Percentiles rank a stretch among this genome's conserved stretches.
These are phyloP conservation scores for Aspergillus persii DNA, from an alignment of 2,329 filamentous ascomycete species.

Conservation along the genomic window DNA sequence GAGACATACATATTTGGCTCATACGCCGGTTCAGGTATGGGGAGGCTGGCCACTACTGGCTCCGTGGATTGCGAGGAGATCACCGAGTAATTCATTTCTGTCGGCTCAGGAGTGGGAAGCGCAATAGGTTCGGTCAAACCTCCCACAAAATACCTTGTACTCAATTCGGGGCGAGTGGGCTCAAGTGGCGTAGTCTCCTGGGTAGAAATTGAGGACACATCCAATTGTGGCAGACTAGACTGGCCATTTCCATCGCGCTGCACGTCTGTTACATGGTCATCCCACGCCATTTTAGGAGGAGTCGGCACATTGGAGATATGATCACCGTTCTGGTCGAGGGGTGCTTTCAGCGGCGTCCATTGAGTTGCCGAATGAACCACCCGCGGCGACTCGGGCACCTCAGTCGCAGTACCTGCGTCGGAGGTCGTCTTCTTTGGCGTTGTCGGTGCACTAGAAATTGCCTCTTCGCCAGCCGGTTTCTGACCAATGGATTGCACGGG, in stretches of 20 bases:
- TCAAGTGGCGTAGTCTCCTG: slow-evolving; percentile 37
- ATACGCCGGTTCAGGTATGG: slow-evolving; percentile 23
- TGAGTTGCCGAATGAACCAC: slow-evolving; percentile 44
- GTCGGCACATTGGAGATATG: slow-evolving; percentile 33
- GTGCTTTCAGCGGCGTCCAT: slow-evolving; percentile 38
- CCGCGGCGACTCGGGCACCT: slow-evolving; percentile 20
- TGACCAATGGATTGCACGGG: slow-evolving; percentile 27
- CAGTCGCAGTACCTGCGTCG: slow-evolving; percentile 17
- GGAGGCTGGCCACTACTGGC: slow-evolving; percentile 20
- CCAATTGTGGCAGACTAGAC: slow-evolving; percentile 24
- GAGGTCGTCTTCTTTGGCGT: slow-evolving; percentile 19
- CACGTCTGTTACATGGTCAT: slow-evolving; percentile 25
- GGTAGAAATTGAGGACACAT: slow-evolving; percentile 31
- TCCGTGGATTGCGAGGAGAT: slow-evolving; percentile 32
- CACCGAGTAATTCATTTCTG: slow-evolving; percentile 31
- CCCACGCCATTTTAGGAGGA: slow-evolving; percentile 43
- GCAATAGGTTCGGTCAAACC: slow-evolving; percentile 30
- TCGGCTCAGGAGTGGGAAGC: slow-evolving; percentile 14
- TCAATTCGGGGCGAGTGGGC: slow-evolving; percentile 42
- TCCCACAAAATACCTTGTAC: slow-evolving; percentile 32
- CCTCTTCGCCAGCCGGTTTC: slow-evolving; percentile 18
- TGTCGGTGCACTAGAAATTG: slow-evolving; percentile 16
- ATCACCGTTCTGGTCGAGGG: slow-evolving; percentile 23
- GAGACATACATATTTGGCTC: slow-evolving; percentile 21
- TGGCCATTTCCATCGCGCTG: slow-evolving; percentile 15